Base-by-base conservation (phyloP, 495 filamentous ascomycete species). In the Lasiosphaeria hispida region DNA sequence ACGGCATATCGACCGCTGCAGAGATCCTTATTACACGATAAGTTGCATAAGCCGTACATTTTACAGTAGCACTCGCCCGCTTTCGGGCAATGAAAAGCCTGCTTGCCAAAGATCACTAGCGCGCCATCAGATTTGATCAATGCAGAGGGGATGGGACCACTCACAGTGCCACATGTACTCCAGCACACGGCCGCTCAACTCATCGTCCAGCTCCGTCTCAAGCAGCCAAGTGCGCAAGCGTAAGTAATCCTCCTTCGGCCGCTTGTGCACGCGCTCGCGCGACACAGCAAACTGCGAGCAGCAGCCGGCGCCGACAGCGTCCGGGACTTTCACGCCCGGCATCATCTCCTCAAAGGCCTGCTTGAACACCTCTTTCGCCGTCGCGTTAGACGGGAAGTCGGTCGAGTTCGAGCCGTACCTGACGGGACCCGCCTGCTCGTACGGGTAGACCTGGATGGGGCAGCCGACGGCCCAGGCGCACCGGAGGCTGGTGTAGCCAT, bases 151-250 rank as follows among this genome's bases (percentile, higher is more conserved):
- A 4, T 15, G 10, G 17, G 52, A 83, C 5, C 23, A 87, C 58
- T 85, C 76, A 59, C 87, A 81, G 71, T 91, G 87, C 87, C 88
- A 91, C 56, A 84, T 64, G 62, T 86, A 90, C 71, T 91, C 88
- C 73, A 89, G 76, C 13, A 91, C 74, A 13, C 87, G 65, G 4
- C 87, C 87, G 42, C 79, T 84, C 37, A 80, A 66, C 19, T 75
- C 73, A 53, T 88, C 84, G 11, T 74, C 68, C 48, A 88, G 64
- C 15, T 75, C 69, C 14, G 87, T 88, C 30, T 80, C 66, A 39
- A 87, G 61, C 11, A 90, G 58, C 87, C 87, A 90, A 11, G 77
- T 57, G 10, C 85, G 70, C 60, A 76, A 86, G 2, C 65, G 66
- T 19, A 75, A 45, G 63, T 90, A 90, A 19, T 82, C 79, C 44